Conservation (phyloP, 2,329 filamentous ascomycete genomes). For the Epichloe coenophiala region DNA sequence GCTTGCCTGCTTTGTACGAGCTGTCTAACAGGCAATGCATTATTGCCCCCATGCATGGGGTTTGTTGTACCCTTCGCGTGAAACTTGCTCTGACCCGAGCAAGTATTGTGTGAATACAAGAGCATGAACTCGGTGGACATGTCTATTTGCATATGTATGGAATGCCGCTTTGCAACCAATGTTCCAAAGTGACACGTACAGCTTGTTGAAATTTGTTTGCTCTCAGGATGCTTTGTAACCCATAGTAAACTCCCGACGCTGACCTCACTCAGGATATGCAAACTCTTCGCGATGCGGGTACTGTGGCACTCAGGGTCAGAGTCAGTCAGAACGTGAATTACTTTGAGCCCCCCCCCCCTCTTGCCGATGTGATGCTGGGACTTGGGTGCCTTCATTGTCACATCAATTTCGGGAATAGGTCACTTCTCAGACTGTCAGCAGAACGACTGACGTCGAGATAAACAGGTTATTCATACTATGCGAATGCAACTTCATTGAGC, state of each 20-base stretch:
- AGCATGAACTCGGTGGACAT: background rate
- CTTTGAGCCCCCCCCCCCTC: background rate
- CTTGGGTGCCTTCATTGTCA: background rate
- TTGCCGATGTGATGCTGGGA: background rate
- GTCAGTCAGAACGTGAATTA: constrained; percentile 35
- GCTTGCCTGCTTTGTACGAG: background rate
- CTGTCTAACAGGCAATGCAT: background rate
- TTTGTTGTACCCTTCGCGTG: background rate
- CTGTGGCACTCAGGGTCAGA: constrained; percentile 32
- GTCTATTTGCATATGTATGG: background rate
- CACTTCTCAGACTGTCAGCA: constrained; percentile 6
- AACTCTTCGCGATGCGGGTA: constrained; percentile 40
- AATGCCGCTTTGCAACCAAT: background rate
- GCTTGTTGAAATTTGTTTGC: background rate
- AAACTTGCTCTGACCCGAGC: background rate
- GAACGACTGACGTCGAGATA: constrained; percentile 13
- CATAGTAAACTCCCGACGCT: constrained; percentile 4
- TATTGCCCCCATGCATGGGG: background rate
- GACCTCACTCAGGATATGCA: constrained; percentile 29
- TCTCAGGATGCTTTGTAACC: background rate
- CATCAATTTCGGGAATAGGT: background rate
- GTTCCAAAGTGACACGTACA: background rate
- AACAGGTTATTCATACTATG: constrained; percentile 62
- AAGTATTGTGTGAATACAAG: background rate
- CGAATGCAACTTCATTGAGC: constrained; percentile 44